phyloP scores from a whole-genome alignment of 1,139 yeast species.

The Nakaseomyces bracarensis region DNA sequence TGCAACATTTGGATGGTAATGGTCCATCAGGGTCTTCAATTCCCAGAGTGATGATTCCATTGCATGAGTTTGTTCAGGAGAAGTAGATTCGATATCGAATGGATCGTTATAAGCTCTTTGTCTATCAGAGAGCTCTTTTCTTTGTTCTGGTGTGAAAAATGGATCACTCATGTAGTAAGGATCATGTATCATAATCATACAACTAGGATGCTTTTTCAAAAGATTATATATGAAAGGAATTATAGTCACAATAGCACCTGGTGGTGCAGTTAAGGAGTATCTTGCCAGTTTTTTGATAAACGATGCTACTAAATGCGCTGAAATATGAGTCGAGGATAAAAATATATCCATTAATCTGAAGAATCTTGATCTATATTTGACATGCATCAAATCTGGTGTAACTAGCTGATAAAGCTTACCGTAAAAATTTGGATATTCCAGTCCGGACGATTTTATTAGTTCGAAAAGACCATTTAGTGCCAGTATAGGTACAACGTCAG shows the following conservation, averaged over 20 bases:
- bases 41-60: constrained; percentile 90
- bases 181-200: constrained; percentile 78
- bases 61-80: constrained; percentile 76
- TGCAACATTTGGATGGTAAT: constrained; percentile 93
- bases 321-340: constrained; percentile 78
- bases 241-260: constrained; percentile 79
- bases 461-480: constrained; percentile 85
- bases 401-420: constrained; percentile 71
- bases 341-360: constrained; percentile 81
- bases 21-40: constrained; percentile 68
- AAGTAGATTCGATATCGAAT: constrained; percentile 50
- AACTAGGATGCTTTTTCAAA: constrained; percentile 82
- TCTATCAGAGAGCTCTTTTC: constrained; percentile 23
- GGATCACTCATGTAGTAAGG: constrained; percentile 28
- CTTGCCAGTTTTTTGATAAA: constrained; percentile 78
- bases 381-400: constrained; percentile 66
- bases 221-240: constrained; percentile 89
- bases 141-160: constrained; percentile 25
- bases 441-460: constrained; percentile 69
- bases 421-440: constrained; percentile 91
- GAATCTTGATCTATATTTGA: constrained; percentile 77
- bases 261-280: constrained; percentile 70
- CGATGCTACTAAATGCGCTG: constrained; percentile 77
- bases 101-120: constrained; percentile 49
- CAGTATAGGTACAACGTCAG: constrained; percentile 64